Percentiles rank a stretch among this genome's conserved stretches.
Conservation (phyloP, 2,329 filamentous ascomycete species). For the Colletotrichum godetiae region DNA sequence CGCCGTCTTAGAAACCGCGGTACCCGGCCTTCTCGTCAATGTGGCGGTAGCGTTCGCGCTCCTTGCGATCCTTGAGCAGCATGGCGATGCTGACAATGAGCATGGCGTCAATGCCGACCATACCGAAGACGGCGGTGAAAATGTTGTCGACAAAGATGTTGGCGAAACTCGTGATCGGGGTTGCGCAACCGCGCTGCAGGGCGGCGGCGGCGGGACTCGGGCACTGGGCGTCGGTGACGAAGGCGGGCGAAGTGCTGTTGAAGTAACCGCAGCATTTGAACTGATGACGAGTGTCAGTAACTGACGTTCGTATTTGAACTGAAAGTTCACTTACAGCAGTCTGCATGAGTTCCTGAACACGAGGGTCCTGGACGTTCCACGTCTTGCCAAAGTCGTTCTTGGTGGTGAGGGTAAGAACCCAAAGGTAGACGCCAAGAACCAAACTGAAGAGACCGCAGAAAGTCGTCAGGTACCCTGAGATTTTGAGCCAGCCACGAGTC, state of each 20-base stretch:
- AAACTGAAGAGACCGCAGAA: slow-evolving; percentile 73
- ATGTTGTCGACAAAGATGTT: slow-evolving; percentile 80
- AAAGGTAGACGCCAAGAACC: slow-evolving; percentile 73
- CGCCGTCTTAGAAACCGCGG: slow-evolving; percentile 54
- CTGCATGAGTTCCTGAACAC: slow-evolving; percentile 77
- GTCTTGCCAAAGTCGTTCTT: slow-evolving; percentile 70
- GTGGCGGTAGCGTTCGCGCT: slow-evolving; percentile 80
- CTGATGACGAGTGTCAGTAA: slow-evolving; percentile 52
- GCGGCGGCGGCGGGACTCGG: slow-evolving; percentile 77
- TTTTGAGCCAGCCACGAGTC: slow-evolving; percentile 76
- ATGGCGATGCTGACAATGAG: slow-evolving; percentile 79
- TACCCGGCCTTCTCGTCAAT: slow-evolving; percentile 83
- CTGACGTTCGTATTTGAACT: slow-evolving; percentile 1
- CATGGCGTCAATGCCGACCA: slow-evolving; percentile 77
- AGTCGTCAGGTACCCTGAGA: slow-evolving; percentile 74
- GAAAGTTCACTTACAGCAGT: slow-evolving; percentile 63
- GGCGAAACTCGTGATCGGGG: slow-evolving; percentile 74
- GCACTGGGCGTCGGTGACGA: slow-evolving; percentile 76
- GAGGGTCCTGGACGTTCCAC: slow-evolving; percentile 68
- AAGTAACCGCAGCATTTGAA: slow-evolving; percentile 86
- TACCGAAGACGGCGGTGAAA: slow-evolving; percentile 83
- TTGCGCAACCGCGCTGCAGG: slow-evolving; percentile 76
- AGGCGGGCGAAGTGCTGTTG: slow-evolving; percentile 78
- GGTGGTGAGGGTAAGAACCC: slow-evolving; percentile 79
- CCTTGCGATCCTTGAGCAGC: slow-evolving; percentile 83